Conservation (phyloP, 176 grass and related monocot species). For the Oryza brachyantha region DNA sequence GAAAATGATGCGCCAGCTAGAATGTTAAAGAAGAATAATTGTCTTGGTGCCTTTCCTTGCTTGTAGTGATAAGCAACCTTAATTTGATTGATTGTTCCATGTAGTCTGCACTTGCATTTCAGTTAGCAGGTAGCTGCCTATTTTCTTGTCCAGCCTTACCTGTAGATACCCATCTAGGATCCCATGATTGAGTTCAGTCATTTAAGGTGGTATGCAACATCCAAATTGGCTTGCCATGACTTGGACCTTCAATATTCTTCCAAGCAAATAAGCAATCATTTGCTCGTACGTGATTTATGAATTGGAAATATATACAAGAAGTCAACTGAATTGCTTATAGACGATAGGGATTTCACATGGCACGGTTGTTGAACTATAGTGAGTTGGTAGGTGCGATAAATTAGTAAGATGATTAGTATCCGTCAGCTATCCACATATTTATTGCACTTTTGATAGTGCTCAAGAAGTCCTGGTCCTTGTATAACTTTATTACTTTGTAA, state of each 20-base stretch:
- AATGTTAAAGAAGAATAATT: not conserved
- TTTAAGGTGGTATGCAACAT: not conserved
- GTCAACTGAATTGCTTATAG: not conserved
- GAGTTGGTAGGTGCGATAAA: not conserved
- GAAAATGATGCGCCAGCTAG: constrained; percentile 24
- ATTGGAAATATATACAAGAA: not conserved
- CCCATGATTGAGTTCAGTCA: not conserved
- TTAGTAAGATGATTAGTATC: too few relatives aligned
- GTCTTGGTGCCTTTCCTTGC: not conserved
- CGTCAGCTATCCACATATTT: too few relatives aligned
- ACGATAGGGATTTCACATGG: not conserved
- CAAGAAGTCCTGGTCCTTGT: not conserved
- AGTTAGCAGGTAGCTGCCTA: not conserved
- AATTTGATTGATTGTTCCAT: not conserved
- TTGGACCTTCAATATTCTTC: not conserved
- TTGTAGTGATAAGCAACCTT: constrained; percentile 5
- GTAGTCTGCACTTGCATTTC: not conserved
- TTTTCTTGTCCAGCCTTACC: not conserved
- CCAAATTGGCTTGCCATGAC: not conserved
- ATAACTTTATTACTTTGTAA: not conserved
- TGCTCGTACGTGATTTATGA: not conserved
- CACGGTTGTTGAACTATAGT: not conserved
- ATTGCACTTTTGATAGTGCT: not conserved
- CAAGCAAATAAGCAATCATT: not conserved
- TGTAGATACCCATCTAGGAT: not conserved